Conservation (phyloP, 805 yeast genomes). For the Zygosaccharomyces lentus region DNA sequence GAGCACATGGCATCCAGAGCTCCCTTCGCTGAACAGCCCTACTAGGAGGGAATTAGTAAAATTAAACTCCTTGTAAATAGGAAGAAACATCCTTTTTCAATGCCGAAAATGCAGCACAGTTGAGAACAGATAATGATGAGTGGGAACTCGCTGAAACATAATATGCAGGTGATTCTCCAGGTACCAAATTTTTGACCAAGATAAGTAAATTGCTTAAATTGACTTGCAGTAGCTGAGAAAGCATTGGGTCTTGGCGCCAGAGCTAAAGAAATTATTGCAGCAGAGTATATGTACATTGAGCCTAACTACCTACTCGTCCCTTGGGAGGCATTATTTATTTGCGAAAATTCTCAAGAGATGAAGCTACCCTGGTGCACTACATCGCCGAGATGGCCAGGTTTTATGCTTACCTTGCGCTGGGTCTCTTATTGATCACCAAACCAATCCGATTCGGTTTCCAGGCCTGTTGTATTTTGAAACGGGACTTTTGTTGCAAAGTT, state of each 20-base stretch:
- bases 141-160: background rate
- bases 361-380: background rate
- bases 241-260: conserved; percentile 5
- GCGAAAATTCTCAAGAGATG: background rate
- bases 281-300: conserved; percentile 16
- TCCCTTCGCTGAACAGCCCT: background rate
- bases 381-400: conserved; percentile 11
- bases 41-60: background rate
- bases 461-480: background rate
- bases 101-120: background rate
- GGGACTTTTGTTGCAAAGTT: conserved; percentile 4
- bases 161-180: background rate
- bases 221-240: background rate
- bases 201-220: background rate
- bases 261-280: conserved; percentile 9
- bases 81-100: background rate
- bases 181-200: background rate
- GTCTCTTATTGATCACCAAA: conserved; percentile 9
- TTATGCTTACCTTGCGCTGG: conserved; percentile 11
- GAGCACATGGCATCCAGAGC: background rate
- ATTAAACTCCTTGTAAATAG: too few relatives aligned
- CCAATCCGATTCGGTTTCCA: background rate
- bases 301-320: conserved; percentile 2
- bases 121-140: background rate
- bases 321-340: conserved; percentile 3